Percentiles rank a stretch among this genome's conserved stretches.
Conservation (phyloP, 192 early-diverging fungal species). For the Coemansia sp. region DNA sequence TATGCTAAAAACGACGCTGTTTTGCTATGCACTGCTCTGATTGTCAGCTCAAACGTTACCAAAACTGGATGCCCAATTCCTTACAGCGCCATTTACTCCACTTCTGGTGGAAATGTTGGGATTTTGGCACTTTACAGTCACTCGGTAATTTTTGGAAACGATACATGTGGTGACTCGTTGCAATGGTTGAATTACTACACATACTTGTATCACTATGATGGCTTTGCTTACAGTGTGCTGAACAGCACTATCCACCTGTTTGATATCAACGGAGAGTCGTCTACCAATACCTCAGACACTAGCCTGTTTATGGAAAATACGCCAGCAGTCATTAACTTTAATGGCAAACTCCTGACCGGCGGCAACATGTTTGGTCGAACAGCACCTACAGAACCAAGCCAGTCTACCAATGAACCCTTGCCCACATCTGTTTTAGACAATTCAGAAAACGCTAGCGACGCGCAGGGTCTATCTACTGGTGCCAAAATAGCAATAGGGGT, state of each 20-base stretch:
- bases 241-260: background rate
- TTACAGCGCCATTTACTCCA: constrained; percentile 1
- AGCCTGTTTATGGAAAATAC: constrained; percentile 1
- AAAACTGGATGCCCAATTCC: background rate
- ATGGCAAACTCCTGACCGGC: background rate
- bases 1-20: constrained; percentile 3
- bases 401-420: background rate
- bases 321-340: background rate
- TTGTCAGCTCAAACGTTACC: background rate
- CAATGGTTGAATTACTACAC: background rate
- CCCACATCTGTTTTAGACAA: background rate
- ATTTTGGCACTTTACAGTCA: background rate
- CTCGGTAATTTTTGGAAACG: constrained; percentile 6
- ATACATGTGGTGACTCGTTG: background rate
- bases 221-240: background rate
- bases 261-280: background rate
- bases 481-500: constrained; percentile 3
- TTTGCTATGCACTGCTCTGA: background rate
- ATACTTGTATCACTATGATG: background rate
- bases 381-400: background rate
- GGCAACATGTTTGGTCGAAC: background rate
- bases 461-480: background rate
- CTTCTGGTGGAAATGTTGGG: background rate
- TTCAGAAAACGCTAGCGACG: background rate
- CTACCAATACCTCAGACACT: background rate